Conservation (phyloP, 1,284 basidiomycete genomes). For the Schizophyllum commune region DNA sequence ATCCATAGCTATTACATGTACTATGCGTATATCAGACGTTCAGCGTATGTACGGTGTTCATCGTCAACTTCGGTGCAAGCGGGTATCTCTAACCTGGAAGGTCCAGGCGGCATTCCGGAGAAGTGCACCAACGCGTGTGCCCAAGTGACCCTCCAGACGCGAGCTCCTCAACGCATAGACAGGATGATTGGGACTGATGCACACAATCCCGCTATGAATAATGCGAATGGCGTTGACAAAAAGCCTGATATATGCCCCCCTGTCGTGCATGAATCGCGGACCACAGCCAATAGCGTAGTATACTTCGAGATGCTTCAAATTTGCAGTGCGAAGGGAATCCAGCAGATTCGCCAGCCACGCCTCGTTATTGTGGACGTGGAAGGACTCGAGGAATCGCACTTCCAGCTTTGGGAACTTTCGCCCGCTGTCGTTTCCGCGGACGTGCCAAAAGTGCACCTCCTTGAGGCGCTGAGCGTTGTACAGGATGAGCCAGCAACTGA, state of each 20-base stretch:
- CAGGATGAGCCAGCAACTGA: neutral
- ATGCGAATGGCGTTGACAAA: no score
- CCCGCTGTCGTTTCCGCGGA: neutral
- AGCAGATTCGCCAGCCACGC: neutral
- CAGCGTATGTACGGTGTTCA: no score
- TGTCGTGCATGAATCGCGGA: neutral
- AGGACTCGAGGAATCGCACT: neutral
- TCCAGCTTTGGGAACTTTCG: neutral
- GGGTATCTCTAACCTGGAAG: no score
- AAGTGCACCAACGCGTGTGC: no score
- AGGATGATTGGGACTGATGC: no score
- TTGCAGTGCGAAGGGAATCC: neutral
- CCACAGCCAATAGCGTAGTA: neutral
- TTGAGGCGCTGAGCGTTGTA: neutral
- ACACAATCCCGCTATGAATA: no score
- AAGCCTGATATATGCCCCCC: neutral
- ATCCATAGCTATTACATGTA: no score
- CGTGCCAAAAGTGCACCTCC: neutral
- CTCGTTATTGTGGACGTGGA: neutral
- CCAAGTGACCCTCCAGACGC: no score
- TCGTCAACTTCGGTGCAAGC: no score
- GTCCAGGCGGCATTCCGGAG: no score
- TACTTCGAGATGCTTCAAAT: neutral
- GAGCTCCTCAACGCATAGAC: no score
- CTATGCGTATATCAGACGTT: no score